Evolutionary conservation across 176 grass and related monocot species (phyloP).

Genomic region (Paspalum notatum): DNA sequence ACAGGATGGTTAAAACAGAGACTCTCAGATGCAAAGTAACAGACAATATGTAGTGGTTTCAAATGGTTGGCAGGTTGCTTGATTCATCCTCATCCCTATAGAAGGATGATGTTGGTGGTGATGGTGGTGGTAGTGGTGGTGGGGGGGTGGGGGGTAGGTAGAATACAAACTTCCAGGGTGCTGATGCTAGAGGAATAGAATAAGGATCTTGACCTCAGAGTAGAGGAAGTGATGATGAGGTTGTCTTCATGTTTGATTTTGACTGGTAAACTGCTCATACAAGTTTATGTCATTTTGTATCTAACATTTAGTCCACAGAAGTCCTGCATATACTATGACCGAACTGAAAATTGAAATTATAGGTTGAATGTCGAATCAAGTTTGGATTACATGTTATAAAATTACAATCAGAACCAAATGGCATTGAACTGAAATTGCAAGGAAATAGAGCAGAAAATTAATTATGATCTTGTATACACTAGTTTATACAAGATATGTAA

Average conservation of each 20-base stretch:
- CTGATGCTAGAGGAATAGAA: background rate
- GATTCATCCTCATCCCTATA: background rate
- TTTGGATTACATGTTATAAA: background rate
- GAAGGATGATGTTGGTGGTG: background rate
- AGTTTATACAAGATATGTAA: background rate
- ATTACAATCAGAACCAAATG: background rate
- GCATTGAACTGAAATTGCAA: background rate
- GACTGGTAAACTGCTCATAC: background rate
- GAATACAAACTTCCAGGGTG: background rate
- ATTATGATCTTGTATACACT: background rate
- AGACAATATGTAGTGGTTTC: background rate
- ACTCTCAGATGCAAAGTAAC: background rate
- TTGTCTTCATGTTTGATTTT: background rate
- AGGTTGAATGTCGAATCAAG: background rate
- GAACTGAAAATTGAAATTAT: background rate
- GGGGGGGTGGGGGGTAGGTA: background rate
- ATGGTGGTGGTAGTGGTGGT: no score
- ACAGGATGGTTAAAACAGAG: slow-evolving; percentile 6
- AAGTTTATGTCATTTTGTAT: slow-evolving; percentile 7
- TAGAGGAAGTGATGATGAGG: background rate
- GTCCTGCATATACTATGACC: background rate
- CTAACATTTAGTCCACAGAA: background rate
- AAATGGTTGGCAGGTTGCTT: background rate
- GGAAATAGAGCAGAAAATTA: background rate
- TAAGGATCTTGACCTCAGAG: background rate